Evolutionary conservation across 2,329 filamentous ascomycete species (phyloP).

Genomic region (Monilinia aucupariae): DNA sequence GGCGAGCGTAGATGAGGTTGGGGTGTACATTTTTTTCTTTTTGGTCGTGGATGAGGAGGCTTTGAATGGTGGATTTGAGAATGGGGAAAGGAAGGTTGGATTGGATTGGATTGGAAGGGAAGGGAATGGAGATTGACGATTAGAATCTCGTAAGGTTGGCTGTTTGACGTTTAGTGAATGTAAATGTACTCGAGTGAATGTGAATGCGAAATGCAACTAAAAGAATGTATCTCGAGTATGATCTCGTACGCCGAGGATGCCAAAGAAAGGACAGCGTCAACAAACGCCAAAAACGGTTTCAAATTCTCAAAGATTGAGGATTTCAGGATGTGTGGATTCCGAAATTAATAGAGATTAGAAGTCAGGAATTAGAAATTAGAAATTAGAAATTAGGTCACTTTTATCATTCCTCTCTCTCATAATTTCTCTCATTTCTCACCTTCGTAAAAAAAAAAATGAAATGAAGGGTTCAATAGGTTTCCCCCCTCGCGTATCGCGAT

Average conservation of each 20-base stretch:
- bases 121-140: neutral
- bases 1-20: neutral
- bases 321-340: no score
- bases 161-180: neutral
- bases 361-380: neutral
- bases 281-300: neutral
- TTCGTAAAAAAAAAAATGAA: conserved; percentile 7
- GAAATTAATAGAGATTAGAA: no score
- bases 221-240: neutral
- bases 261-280: conserved; percentile 15
- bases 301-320: neutral
- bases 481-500: no score
- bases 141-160: neutral
- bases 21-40: no score
- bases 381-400: neutral
- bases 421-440: neutral
- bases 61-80: neutral
- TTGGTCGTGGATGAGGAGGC: neutral
- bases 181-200: neutral
- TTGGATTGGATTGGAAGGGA: neutral
- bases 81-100: no score
- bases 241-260: no score
- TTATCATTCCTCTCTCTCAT: no score
- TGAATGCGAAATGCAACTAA: neutral
- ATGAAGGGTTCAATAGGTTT: neutral